Conservation (phyloP, 192 early-diverging fungal species). For the Bifiguratus adelaidae region DNA sequence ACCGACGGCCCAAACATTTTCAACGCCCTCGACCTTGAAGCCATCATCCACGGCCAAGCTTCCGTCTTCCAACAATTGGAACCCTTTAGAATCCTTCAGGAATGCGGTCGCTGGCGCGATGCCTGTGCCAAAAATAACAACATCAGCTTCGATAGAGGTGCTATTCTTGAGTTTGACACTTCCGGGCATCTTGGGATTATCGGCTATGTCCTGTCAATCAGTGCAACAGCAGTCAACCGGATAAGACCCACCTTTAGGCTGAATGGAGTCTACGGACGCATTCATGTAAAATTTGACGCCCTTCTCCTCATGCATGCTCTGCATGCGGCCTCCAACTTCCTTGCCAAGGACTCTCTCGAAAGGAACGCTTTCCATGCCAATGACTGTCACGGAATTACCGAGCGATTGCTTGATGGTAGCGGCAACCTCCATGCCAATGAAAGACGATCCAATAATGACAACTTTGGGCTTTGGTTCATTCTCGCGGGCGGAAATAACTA, state of each 20-base stretch:
- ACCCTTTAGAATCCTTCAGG: conserved; percentile 16
- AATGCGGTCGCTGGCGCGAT: conserved; percentile 37
- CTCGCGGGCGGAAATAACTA: neutral
- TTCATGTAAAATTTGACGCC: conserved; percentile 34
- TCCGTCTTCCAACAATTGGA: conserved; percentile 30
- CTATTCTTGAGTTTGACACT: conserved; percentile 24
- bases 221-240: neutral
- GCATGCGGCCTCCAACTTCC: conserved; percentile 29
- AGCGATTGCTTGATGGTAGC: conserved; percentile 23
- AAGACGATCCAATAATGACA: conserved; percentile 45
- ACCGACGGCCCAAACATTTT: conserved; percentile 38
- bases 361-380: conserved; percentile 45
- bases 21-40: conserved; percentile 25
- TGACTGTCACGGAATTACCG: conserved; percentile 34
- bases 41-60: conserved; percentile 28
- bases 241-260: conserved; percentile 6
- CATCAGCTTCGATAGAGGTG: conserved; percentile 25
- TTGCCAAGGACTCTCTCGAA: conserved; percentile 39
- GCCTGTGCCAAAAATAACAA: conserved; percentile 43
- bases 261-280: conserved; percentile 14
- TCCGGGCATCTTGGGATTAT: conserved; percentile 10
- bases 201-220: neutral
- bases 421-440: conserved; percentile 52
- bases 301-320: conserved; percentile 24
- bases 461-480: conserved; percentile 26